Base-by-base conservation (phyloP, 176 grass and related monocot species). In the Oropetium thomaeum region DNA sequence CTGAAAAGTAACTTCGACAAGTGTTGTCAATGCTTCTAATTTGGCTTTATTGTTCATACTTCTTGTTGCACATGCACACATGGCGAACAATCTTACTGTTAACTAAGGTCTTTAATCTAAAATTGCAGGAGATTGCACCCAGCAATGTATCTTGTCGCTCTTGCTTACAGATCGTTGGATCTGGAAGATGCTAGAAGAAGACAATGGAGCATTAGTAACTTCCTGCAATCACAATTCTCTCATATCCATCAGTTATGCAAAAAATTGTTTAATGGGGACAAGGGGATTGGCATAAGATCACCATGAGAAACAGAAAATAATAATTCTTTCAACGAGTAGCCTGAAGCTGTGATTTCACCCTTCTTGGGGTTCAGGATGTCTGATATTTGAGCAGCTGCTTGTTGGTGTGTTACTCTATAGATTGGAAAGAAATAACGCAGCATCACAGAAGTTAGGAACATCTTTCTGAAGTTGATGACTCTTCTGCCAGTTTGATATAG, bases 101-200 rank as follows among this genome's bases (percentile, higher is more conserved):
- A 63, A 5, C 70, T 73, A 14, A 64, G 17, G 40, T 65, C 1
- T 54, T 70, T 12, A 76, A 84, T 77, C 16, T 59, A 16, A 45
- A 81, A 87, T 70, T 83, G 58, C 87, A 98, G 95, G 91, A 98
- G 91, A 81, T 80, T 98, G 74, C 95, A 94, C 84, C 95, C 95
- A 64, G 95, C 91, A 59, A 84, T 98, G 84, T 98, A 94, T 74
- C 88, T 98, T 58, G 69, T 83, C 12, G 84, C 89, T 79, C 79
- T 98, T 37, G 88, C 95, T 44, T 98, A 98, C 68, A 89, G 95
- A 89, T 94, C 91, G 31, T 86, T 98, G 75, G 95, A 94, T 87
- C 75, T 94, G 37, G 95, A 98, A 61, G 86, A 90, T 81, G 86
- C 86, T 79, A 80, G 74, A 66, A 86, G 81, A 87, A 87, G 57